Evolutionary conservation across 2,329 filamentous ascomycete genomes (phyloP), one percentile per base, ranked within the genome.

Genomic region (Geosmithia morbida): DNA sequence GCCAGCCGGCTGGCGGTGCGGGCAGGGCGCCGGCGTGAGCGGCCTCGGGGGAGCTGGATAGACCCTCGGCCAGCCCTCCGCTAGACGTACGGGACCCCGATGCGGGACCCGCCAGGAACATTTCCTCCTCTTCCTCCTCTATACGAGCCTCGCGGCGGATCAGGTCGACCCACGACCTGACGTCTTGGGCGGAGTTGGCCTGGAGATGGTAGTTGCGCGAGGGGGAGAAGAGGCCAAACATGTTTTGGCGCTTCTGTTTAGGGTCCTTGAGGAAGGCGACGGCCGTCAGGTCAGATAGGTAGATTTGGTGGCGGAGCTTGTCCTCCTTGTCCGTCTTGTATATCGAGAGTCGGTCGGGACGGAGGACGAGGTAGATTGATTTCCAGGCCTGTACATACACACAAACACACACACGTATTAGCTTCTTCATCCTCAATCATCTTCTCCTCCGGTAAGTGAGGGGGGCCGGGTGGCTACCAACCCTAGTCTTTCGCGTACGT

Each of bases 251-350:
- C 61, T 85, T 89, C 51, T 88, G 81, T 64, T 94, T 95, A 8
- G 87, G 84, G 56, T 94, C 88, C 57, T 86, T 89, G 52, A 97
- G 81, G 50, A 86, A 79, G 2, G 89, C 86, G 43, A 95, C 87
- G 7, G 92, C 89, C 2, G 89, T 96, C 50, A 97, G 77, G 51
- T 98, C 92, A 42, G 86, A 84, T 40, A 97, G 76, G 58, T 82
- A 81, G 57, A 98, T 80, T 60, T 94, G 89, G 58, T 94, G 83
- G 46, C 87, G 84, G 42, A 98, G 76, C 62, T 89, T 89, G 56
- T 84, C 85, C 66, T 96, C 89, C 56, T 89, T 85, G 56, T 86
- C 79, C 60, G 90, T 85, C 65, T 90, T 94, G 74, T 98, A 98
- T 51, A 96, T 82, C 46, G 86, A 96, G 33, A 98, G 75, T 18